Percentiles rank a stretch among this genome's conserved stretches.
Evolutionary conservation across 2,329 filamentous ascomycete species (phyloP).

Genomic region (Cladosporium oxysporum): DNA sequence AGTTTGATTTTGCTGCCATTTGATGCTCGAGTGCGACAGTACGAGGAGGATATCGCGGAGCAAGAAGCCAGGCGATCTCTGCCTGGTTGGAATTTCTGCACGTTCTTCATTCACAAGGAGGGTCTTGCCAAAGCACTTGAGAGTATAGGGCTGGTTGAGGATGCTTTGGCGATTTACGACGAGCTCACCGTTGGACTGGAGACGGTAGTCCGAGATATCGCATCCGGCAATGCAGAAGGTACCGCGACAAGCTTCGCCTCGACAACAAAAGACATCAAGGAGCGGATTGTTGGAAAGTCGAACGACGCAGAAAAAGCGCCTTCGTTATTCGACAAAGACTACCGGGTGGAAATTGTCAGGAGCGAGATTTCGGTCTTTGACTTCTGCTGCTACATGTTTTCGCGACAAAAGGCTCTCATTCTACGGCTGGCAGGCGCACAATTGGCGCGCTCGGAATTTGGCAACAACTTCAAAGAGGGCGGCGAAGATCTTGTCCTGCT

Average conservation of each 20-base stretch:
- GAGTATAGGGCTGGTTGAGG: constrained; percentile 91
- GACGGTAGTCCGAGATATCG: constrained; percentile 74
- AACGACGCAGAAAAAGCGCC: constrained; percentile 3
- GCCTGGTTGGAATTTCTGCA: constrained; percentile 99
- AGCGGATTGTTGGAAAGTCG: constrained; percentile 28
- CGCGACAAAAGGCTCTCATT: constrained; percentile 79
- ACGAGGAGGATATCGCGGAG: constrained; percentile 95
- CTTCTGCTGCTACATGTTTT: constrained; percentile 91
- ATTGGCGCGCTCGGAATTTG: constrained; percentile 45
- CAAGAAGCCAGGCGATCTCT: constrained; percentile 83
- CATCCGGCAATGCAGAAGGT: constrained; percentile 59
- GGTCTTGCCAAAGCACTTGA: constrained; percentile 92
- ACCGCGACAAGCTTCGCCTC: constrained; percentile 72
- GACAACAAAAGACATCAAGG: constrained; percentile 69
- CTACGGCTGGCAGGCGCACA: constrained; percentile 75
- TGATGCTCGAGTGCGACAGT: constrained; percentile 85
- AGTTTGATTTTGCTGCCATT: constrained; percentile 84
- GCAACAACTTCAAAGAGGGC: constrained; percentile 34
- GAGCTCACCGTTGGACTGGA: constrained; percentile 89
- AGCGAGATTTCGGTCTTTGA: constrained; percentile 97
- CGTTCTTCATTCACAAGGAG: constrained; percentile 97
- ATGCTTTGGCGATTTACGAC: constrained; percentile 92
- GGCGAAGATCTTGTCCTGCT: constrained; percentile 74
- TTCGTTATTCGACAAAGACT: constrained; percentile 63
- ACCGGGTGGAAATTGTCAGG: constrained; percentile 85